Evolutionary conservation across 148 eudicot genomes (phyloP).

Genomic region (Salicornia ramosissima): DNA sequence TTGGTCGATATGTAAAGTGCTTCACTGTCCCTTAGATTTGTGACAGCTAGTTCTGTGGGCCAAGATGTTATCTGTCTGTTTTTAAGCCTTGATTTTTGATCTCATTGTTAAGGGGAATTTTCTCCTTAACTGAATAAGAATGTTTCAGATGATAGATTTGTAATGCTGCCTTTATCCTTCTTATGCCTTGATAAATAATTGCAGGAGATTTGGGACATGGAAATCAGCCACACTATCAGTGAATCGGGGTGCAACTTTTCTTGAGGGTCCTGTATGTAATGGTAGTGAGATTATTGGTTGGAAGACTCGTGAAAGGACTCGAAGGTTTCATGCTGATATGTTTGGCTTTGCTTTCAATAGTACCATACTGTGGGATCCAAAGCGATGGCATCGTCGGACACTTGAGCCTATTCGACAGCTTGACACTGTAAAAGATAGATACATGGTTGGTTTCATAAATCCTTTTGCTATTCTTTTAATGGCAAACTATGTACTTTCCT

Average conservation of each 20-base stretch:
- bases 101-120: background rate
- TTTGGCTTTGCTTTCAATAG: constrained; percentile 88
- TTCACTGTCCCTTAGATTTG: background rate
- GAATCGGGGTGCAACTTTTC: constrained; percentile 20
- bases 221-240: constrained; percentile 46
- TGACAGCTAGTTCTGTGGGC: background rate
- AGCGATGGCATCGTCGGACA: constrained; percentile 59
- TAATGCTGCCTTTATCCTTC: background rate
- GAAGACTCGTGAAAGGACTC: constrained; percentile 42
- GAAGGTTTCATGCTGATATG: constrained; percentile 65
- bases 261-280: constrained; percentile 76
- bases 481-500: background rate
- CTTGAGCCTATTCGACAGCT: constrained; percentile 57
- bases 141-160: background rate
- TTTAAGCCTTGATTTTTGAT: background rate
- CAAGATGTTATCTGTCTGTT: background rate
- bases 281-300: constrained; percentile 66
- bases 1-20: background rate
- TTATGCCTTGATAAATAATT: constrained; percentile 16
- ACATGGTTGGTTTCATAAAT: constrained; percentile 38
- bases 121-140: background rate
- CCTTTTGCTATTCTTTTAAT: background rate
- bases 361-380: constrained; percentile 82
- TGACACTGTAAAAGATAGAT: constrained; percentile 38
- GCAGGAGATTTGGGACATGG: constrained; percentile 89